phyloP scores from a whole-genome alignment of 2,329 filamentous ascomycete genomes.

The Didymella sp. region DNA sequence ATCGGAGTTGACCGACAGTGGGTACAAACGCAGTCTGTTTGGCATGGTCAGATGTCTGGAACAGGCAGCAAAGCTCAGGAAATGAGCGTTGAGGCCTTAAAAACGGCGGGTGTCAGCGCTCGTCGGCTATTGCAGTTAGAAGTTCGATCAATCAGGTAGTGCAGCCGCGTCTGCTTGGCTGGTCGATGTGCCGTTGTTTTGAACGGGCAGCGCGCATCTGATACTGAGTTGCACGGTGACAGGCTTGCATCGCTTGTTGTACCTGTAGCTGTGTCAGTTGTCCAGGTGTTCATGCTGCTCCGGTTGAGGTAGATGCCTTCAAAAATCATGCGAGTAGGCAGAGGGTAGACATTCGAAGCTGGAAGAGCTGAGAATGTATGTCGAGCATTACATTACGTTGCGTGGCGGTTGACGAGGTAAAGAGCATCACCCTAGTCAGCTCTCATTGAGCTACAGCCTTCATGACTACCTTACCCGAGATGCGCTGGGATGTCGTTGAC shows the following conservation, averaged over 20 bases:
- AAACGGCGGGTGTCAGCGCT: background rate
- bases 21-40: constrained; percentile 2
- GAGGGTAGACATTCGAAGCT: background rate
- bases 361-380: too few relatives aligned
- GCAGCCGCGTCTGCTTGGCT: constrained; percentile 1
- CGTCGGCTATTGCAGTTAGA: background rate
- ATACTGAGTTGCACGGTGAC: background rate
- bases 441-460: background rate
- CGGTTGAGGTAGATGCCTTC: too few relatives aligned
- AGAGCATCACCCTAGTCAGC: background rate
- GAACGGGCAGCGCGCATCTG: background rate
- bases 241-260: background rate
- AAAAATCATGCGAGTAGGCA: too few relatives aligned
- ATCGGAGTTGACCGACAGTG: constrained; percentile 20
- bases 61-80: background rate
- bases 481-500: background rate
- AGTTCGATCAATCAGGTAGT: background rate
- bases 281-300: background rate
- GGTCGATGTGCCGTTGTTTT: background rate
- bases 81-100: background rate
- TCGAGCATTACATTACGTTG: too few relatives aligned
- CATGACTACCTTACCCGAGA: background rate
- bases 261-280: background rate
- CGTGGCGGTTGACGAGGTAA: background rate
- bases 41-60: constrained; percentile 3